A percentile compares a stretch with the other conserved stretches of the same genome.
phyloP scores from a whole-genome alignment of 345 rosid genomes.

The Cardiospermum halicacabum region DNA sequence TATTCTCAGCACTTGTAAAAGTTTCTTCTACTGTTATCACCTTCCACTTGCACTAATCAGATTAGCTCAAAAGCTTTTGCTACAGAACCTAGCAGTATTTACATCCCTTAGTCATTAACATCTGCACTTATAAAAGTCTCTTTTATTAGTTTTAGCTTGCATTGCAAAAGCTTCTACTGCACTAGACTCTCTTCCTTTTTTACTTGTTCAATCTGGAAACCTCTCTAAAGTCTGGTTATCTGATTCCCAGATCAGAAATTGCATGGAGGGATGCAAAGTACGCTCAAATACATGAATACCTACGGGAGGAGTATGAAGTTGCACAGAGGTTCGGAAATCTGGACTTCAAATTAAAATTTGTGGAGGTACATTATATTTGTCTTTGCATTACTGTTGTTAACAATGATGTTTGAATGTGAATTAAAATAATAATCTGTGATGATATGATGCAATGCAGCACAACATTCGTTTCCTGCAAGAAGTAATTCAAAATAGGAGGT shows the following conservation, averaged over 20 bases:
- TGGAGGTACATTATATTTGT: too few species aligned
- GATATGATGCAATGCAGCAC: slow-evolving; percentile 87
- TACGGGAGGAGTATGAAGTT: slow-evolving; percentile 87
- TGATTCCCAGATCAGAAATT: slow-evolving; percentile 70
- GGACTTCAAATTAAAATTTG: slow-evolving; percentile 83
- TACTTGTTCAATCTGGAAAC: background rate
- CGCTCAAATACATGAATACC: slow-evolving; percentile 84
- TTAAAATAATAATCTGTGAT: too few species aligned
- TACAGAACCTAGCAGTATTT: background rate
- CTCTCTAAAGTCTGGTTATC: slow-evolving; percentile 4
- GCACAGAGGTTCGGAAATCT: slow-evolving; percentile 87
- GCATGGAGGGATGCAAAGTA: slow-evolving; percentile 97
- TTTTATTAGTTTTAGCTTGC: too few species aligned
- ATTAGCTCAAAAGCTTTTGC: background rate
- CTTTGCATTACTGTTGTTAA: too few species aligned
- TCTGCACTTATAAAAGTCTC: too few species aligned
- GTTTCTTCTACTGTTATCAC: background rate
- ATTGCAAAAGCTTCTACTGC: too few species aligned
- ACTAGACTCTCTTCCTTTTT: too few species aligned
- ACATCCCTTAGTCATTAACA: too few species aligned
- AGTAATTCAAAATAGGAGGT: slow-evolving; percentile 75
- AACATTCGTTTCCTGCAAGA: slow-evolving; percentile 93
- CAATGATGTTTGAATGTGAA: too few species aligned
- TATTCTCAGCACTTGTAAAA: background rate
- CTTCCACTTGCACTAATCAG: background rate